phyloP scores from a whole-genome alignment of 805 yeast species.

The Ogataea ramenticola region DNA sequence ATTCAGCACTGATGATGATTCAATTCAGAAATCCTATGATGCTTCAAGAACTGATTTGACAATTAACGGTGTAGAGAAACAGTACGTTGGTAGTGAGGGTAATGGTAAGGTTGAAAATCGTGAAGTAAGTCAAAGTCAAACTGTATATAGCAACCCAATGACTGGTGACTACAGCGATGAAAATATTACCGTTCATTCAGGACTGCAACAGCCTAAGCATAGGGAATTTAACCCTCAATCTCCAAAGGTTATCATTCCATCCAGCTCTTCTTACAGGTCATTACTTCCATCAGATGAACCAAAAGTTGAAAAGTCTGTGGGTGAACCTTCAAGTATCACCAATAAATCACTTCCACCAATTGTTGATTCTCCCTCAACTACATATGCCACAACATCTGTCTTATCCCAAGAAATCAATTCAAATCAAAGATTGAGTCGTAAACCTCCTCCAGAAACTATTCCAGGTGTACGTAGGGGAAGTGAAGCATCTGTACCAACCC shows the following conservation, averaged over 20 bases:
- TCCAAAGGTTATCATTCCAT: conserved; percentile 4
- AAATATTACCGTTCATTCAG: background rate
- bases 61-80: too few relatives aligned
- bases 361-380: background rate
- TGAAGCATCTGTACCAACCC: background rate
- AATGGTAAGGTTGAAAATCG: background rate
- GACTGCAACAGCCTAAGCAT: background rate
- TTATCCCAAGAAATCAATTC: background rate
- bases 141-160: background rate
- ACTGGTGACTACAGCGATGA: background rate
- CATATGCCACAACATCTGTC: background rate
- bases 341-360: background rate
- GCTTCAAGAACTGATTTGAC: conserved; percentile 3
- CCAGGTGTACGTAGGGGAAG: background rate
- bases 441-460: background rate
- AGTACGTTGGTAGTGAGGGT: background rate
- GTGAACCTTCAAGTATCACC: background rate
- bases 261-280: conserved; percentile 4
- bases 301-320: background rate
- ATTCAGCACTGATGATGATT: conserved; percentile 5
- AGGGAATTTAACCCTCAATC: background rate
- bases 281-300: background rate
- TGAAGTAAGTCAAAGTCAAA: background rate
- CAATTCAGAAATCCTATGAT: conserved; percentile 15
- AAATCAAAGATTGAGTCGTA: background rate